Base-by-base conservation (phyloP, 495 filamentous ascomycete genomes). In the Thermothielavioides terrestris region DNA sequence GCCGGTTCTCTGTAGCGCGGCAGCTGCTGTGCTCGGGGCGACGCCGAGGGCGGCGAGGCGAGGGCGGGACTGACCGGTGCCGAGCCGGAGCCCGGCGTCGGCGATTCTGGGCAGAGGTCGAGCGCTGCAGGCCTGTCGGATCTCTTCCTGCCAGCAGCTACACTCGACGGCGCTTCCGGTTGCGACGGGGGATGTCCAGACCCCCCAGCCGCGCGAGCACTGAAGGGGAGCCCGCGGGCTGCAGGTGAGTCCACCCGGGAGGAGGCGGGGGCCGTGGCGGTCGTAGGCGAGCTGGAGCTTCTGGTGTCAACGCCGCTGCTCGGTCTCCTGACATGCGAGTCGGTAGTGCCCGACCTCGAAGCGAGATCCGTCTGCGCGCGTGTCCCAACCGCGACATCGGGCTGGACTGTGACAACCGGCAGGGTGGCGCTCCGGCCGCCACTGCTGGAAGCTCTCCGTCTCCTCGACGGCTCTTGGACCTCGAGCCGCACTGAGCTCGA, bases 1-100 rank as follows among this genome's bases (percentile, higher is more conserved):
- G 76, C 76, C 2, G 89, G 88, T 54, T 92, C 88, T 3, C 68
- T 50, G 56, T 78, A 89, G 1, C 75, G 71, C 11, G 71, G 60
- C 12, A 71, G 70, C 4, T 67, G 64, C 17, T 58, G 35, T 20
- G 55, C 59, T 6, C 62, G 65, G 2, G 59, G 53, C 1, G 57
- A 48, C 2, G 50, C 14, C 1, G 42, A 30, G 0, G 55, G 56
- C 10, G 59, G 56, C 6, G 62, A 46, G 23, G 35, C n/a, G 6
- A 59, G 46, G 15, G 47, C 25, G 17, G 53, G 44, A 38, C 55
- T 60, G 6, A 55, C 26, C 1, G 55, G 55, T 1, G 49, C 52
- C 3, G 61, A 51, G 12, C 21, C 35, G 6, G 55, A 32, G 4
- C 48, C 49, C 38, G 57, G 45, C 18, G 30, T 59, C 0, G 61